These are phyloP conservation scores for Candida sanyaensis DNA, from an alignment of 1,139 yeast genomes.

Conservation along the genomic window DNA sequence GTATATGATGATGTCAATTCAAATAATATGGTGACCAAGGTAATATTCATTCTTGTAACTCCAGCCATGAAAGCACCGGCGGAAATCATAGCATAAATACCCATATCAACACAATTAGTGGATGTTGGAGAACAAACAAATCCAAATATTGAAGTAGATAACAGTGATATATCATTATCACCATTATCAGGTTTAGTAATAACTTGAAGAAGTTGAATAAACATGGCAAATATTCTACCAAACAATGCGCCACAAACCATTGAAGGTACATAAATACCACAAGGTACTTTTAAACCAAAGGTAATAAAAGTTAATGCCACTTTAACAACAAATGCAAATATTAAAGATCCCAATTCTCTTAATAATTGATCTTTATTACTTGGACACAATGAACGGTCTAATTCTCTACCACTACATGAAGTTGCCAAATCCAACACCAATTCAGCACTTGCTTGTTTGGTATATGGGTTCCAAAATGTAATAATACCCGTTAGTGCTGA, in stretches of 20 bases:
- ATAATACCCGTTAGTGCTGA: constrained; percentile 51
- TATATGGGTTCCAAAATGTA: constrained; percentile 55
- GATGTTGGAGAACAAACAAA: constrained; percentile 19
- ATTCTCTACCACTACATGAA: constrained; percentile 38
- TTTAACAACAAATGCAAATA: constrained; percentile 49
- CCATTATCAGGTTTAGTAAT: constrained; percentile 12
- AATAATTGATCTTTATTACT: constrained; percentile 27
- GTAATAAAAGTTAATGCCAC: constrained; percentile 52
- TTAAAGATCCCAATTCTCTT: constrained; percentile 35
- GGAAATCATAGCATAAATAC: constrained; percentile 66
- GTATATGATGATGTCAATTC: constrained; percentile 63
- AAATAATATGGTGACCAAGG: constrained; percentile 59
- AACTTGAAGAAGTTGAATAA: constrained; percentile 42
- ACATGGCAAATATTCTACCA: constrained; percentile 56
- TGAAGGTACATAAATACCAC: constrained; percentile 69
- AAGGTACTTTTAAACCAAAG: constrained; percentile 63
- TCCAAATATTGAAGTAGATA: background rate
- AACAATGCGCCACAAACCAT: constrained; percentile 70
- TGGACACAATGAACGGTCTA: constrained; percentile 46
- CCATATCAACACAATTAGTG: constrained; percentile 47
- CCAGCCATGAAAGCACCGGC: constrained; percentile 75
- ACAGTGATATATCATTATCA: too few relatives aligned
- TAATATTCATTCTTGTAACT: constrained; percentile 65
- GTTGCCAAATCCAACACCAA: constrained; percentile 55
- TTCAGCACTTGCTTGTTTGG: constrained; percentile 56